Evolutionary conservation across 192 early-diverging fungal genomes (phyloP).

Genomic region (Spizellomyces sp.): DNA sequence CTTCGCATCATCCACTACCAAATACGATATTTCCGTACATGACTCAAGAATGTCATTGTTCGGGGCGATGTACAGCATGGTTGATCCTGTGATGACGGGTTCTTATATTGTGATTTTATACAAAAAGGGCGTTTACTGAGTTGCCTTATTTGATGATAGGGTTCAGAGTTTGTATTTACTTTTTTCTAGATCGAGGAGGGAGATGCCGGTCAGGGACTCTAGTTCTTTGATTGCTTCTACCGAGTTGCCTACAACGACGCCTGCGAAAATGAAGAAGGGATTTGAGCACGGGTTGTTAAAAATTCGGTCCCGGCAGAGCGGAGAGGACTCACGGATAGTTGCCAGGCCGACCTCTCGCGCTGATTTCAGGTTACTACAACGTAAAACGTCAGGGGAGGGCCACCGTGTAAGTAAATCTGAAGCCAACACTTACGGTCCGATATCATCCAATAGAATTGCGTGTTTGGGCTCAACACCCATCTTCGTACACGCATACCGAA

Average conservation of each 20-base stretch:
- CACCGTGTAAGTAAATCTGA: neutral
- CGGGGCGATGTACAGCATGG: neutral
- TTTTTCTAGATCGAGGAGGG: conserved; percentile 22
- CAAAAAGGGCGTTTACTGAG: too few species aligned
- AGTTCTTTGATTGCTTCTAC: conserved; percentile 53
- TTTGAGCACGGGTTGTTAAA: neutral
- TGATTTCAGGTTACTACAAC: conserved; percentile 62
- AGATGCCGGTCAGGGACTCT: conserved; percentile 40
- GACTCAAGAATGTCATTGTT: too few species aligned
- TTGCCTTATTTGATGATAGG: too few species aligned
- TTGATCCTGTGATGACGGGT: neutral
- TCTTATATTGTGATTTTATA: too few species aligned
- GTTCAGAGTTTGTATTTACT: conserved; percentile 31
- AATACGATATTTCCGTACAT: too few species aligned
- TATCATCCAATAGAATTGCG: conserved; percentile 84
- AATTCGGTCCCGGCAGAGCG: neutral
- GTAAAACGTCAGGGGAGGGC: neutral
- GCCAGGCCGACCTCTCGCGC: conserved; percentile 73
- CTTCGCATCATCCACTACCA: neutral
- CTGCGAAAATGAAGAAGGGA: conserved; percentile 1
- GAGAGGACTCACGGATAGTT: conserved; percentile 55
- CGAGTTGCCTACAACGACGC: conserved; percentile 53
- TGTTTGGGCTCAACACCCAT: conserved; percentile 68
- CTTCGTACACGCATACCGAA: conserved; percentile 68
- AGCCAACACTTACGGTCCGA: conserved; percentile 52